Evolutionary conservation across 352 stramenopile species (phyloP).

Genomic region (Phytophthora pseudosyringae): DNA sequence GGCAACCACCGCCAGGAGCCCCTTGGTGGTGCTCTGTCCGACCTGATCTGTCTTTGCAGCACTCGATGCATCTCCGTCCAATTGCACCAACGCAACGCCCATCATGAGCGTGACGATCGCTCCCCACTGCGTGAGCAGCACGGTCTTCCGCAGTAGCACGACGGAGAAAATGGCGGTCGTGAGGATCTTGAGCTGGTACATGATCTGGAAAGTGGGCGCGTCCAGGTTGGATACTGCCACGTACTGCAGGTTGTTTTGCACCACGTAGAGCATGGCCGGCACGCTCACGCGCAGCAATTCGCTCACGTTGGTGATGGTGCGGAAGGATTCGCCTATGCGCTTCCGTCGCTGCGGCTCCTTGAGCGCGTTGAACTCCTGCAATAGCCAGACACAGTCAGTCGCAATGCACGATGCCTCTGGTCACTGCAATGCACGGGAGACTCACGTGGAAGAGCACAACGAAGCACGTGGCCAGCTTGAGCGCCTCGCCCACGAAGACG

Average conservation of each 20-base stretch:
- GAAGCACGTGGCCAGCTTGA: slow-evolving; percentile 68
- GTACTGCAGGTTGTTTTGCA: slow-evolving; percentile 90
- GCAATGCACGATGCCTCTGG: not conserved
- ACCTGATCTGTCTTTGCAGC: slow-evolving; percentile 16
- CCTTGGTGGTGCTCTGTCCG: slow-evolving; percentile 69
- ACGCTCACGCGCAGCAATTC: slow-evolving; percentile 82
- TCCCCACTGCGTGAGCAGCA: slow-evolving; percentile 80
- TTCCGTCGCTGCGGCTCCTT: slow-evolving; percentile 34
- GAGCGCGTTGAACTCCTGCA: slow-evolving; percentile 36
- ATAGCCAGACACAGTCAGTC: slow-evolving; percentile 9
- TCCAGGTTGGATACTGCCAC: slow-evolving; percentile 84
- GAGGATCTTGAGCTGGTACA: slow-evolving; percentile 91
- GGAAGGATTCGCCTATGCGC: slow-evolving; percentile 34
- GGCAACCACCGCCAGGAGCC: slow-evolving; percentile 69
- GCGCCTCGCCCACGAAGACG: slow-evolving; percentile 73
- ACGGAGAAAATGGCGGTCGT: slow-evolving; percentile 89
- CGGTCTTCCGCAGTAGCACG: slow-evolving; percentile 69
- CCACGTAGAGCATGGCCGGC: slow-evolving; percentile 78
- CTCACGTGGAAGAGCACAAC: slow-evolving; percentile 53
- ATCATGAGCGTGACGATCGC: slow-evolving; percentile 84
- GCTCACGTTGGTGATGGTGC: slow-evolving; percentile 60
- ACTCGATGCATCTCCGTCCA: slow-evolving; percentile 52
- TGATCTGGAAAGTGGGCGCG: slow-evolving; percentile 79
- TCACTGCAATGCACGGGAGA: not conserved
- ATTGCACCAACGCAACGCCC: slow-evolving; percentile 78